Percentiles rank a stretch among this genome's conserved stretches.
Evolutionary conservation across 768 basidiomycete species (phyloP).

Genomic region (Cystofilobasidium ferigula): DNA sequence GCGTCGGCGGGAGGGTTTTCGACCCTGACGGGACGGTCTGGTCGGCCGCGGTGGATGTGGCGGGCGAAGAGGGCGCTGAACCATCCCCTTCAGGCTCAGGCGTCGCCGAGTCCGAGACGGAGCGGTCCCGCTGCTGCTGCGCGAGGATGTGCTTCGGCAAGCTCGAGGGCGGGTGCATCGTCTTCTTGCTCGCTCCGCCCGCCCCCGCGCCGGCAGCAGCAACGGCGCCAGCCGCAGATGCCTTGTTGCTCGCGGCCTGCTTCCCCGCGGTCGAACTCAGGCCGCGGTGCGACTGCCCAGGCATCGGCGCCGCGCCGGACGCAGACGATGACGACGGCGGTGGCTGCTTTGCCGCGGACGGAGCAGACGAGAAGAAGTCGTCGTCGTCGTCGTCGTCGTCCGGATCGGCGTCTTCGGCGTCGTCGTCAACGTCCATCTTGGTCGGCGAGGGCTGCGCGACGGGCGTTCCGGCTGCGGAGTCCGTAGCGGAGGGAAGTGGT

Average conservation of each 20-base stretch:
- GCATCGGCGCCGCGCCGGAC: not conserved
- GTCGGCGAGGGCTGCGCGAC: slow-evolving; percentile 33
- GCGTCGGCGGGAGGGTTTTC: not conserved
- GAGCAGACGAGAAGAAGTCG: slow-evolving; percentile 47
- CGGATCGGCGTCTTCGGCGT: slow-evolving; percentile 26
- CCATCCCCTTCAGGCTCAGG: slow-evolving; percentile 9
- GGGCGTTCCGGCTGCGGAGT: slow-evolving; percentile 13
- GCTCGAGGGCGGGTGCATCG: slow-evolving; percentile 14
- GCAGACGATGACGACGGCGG: not conserved
- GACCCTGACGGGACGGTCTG: not conserved
- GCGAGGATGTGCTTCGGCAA: slow-evolving; percentile 6
- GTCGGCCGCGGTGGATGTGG: not conserved
- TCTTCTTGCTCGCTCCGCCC: not conserved
- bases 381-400: slow-evolving; percentile 53
- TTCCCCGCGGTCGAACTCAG: slow-evolving; percentile 1
- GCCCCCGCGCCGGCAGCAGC: too few species aligned
- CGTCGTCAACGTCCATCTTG: slow-evolving; percentile 26
- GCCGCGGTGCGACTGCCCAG: slow-evolving; percentile 5
- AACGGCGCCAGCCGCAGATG: not conserved
- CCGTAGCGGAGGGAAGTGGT: not conserved
- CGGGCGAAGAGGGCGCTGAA: not conserved
- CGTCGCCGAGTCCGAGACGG: slow-evolving; percentile 12
- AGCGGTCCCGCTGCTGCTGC: not conserved
- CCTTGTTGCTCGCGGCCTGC: slow-evolving; percentile 8
- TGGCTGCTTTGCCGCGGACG: slow-evolving; percentile 32